Evolutionary conservation across 331 rosid genomes (phyloP), one percentile per base, ranked within the genome.

Genomic region (Malus hybrid): DNA sequence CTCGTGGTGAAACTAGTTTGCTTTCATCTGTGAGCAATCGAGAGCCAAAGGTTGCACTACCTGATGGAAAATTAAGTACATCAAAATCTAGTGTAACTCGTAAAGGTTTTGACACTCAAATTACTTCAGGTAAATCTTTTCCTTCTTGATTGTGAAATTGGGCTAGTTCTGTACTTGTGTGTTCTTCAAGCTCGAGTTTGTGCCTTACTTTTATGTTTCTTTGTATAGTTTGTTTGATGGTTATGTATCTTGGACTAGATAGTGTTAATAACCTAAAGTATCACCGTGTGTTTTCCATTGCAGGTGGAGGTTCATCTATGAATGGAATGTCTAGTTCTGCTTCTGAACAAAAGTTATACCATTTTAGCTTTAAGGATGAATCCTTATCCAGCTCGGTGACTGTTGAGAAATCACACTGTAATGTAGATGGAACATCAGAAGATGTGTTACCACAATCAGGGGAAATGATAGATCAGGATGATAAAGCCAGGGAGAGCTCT

Each of bases 61-160:
- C 74, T 63, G 98, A 89, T 81, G 93, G 91, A 77, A 83, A 84
- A 76, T 73, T 72, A 77, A 80, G 77, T 77, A 72, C 77, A 61
- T 77, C 89, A 18, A 93, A 87, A 86, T 77, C 89, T 63, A 80
- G 80, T 85, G 48, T 83, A 73, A 83, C 82, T 81, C 82, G 77
- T 74, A 88, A 76, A 83, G 80, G 79, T 77, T 70, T 73, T 33
- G 96, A 88, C 63, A 69, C 80, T 80, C 89, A 86, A 63, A 78
- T 78, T 82, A 50, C 81, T 86, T 79, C 96, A 84, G 97, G 96
- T 89, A 84, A 67, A 70, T 55, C 72, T 71, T 78, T 68, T 20
- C 63, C 42, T 57, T 68, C 55, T 61, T 71, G 67, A 22, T 55
- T 29, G 28, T 34, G 68, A 20, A 62, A 73, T 28, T 15, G 46